A percentile compares a stretch with the other conserved stretches of the same genome.
phyloP scores from a whole-genome alignment of 2,329 filamentous ascomycete genomes.

The Alternaria sp. region DNA sequence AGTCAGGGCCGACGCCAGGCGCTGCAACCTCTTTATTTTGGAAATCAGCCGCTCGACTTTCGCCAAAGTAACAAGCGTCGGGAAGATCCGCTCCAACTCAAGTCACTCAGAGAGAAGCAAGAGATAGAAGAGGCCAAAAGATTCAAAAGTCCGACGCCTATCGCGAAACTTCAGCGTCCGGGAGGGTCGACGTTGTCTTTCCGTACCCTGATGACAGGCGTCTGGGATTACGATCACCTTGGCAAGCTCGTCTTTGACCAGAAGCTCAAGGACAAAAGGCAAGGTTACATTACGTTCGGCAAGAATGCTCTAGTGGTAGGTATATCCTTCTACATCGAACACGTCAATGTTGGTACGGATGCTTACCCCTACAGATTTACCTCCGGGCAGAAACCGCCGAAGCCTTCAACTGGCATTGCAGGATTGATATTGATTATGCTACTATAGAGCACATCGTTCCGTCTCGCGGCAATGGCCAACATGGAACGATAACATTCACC shows the following conservation, averaged over 20 bases:
- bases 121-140: conserved; percentile 31
- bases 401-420: conserved; percentile 27
- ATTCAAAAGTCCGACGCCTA: conserved; percentile 13
- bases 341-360: not conserved
- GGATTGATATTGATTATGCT: conserved; percentile 54
- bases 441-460: conserved; percentile 48
- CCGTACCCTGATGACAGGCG: conserved; percentile 43
- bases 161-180: conserved; percentile 1
- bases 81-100: conserved; percentile 32
- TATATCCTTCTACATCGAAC: not conserved
- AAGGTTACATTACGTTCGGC: conserved; percentile 49
- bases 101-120: conserved; percentile 27
- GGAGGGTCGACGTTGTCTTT: conserved; percentile 34
- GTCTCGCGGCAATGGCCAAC: conserved; percentile 27
- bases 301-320: conserved; percentile 38
- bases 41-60: conserved; percentile 16
- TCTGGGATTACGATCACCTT: conserved; percentile 49
- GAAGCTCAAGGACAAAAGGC: conserved; percentile 50
- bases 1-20: conserved; percentile 13
- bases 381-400: conserved; percentile 8
- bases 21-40: conserved; percentile 11
- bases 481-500: conserved; percentile 44
- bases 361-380: conserved; percentile 8
- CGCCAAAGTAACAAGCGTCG: conserved; percentile 24
- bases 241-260: conserved; percentile 48